Percentiles rank a stretch among this genome's conserved stretches.
phyloP scores from a whole-genome alignment of 345 rosid genomes.

The Hypericum androsaemum region DNA sequence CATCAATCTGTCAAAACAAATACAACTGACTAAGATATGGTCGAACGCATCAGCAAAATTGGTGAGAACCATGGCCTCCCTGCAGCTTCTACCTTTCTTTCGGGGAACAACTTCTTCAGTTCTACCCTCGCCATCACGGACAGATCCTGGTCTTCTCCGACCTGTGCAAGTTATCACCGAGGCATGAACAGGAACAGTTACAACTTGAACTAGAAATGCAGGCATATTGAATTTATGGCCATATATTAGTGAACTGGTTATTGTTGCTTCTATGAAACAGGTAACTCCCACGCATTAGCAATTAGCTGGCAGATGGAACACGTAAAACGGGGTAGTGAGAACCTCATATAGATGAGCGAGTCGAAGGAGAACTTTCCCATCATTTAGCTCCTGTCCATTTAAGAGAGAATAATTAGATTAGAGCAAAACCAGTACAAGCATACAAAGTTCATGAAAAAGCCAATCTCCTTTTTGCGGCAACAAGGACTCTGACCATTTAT shows the following conservation, averaged over 20 bases:
- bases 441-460: neutral
- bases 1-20: conserved; percentile 33
- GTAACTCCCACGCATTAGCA: too few species aligned
- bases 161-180: conserved; percentile 19
- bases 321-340: conserved; percentile 6
- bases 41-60: neutral
- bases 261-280: too few species aligned
- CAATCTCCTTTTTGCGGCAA: conserved; percentile 1
- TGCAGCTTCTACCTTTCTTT: conserved; percentile 31
- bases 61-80: conserved; percentile 5
- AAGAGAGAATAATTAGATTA: conserved; percentile 1
- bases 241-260: too few species aligned
- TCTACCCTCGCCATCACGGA: conserved; percentile 57
- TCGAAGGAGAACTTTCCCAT: conserved; percentile 68
- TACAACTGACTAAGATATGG: neutral
- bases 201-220: too few species aligned
- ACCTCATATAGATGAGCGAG: conserved; percentile 91
- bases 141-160: conserved; percentile 75
- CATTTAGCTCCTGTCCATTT: conserved; percentile 58
- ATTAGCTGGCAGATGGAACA: too few species aligned
- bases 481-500: neutral
- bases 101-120: conserved; percentile 50
- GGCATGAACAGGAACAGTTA: neutral
- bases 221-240: too few species aligned
- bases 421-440: conserved; percentile 4